Base-by-base conservation (phyloP, 192 early-diverging fungal genomes). In the Nowakowskiella sp. region DNA sequence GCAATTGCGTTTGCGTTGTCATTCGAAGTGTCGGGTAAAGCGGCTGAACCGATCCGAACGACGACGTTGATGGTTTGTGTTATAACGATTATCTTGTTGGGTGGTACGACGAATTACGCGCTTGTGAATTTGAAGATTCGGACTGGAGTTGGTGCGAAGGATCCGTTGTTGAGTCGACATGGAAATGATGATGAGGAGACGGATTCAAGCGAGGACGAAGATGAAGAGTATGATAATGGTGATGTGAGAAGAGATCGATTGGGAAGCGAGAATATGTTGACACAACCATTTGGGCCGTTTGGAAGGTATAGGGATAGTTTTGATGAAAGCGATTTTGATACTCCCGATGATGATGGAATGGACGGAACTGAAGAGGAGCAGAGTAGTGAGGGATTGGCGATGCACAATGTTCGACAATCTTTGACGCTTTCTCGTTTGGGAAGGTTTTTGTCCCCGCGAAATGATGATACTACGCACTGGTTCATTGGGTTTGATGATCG, bases 1-100 rank as follows among this genome's bases (percentile, higher is more conserved):
- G 93, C 95, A 3, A 93, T 98, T 7, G 92, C 95, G 0, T 94
- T 96, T 68, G 95, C 95, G 0, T 73, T 98, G 26, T 85, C 90
- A 6, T 88, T 86, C 55, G 84, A 90, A 57, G 70, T 95, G 33
- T 49, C 33, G n/a, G 62, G 52, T 22, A 32, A 71, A 72, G 1
- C 86, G 79, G 85, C 75, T 2, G 65, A 81, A 5, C 79, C 87
- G 29, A 77, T 94, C 61, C 85, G 83, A 24, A 89, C 91, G 0
- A 95, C 91, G 2, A 92, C 91, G 21, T 64, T 98, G 42, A 83
- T 92, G 9, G 88, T 96, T 2, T 94, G 95, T 13, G 91, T 96
- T 21, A 60, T 94, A 2, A 90, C 87, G 26, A 86, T 98, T 9
- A 73, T 90, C 13, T 71, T 92, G 6, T 88, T 98, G 68, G 95